Evolutionary conservation across 371 early-diverging fungal genomes (phyloP).

Genomic region (Syncephalastrum monosporum): DNA sequence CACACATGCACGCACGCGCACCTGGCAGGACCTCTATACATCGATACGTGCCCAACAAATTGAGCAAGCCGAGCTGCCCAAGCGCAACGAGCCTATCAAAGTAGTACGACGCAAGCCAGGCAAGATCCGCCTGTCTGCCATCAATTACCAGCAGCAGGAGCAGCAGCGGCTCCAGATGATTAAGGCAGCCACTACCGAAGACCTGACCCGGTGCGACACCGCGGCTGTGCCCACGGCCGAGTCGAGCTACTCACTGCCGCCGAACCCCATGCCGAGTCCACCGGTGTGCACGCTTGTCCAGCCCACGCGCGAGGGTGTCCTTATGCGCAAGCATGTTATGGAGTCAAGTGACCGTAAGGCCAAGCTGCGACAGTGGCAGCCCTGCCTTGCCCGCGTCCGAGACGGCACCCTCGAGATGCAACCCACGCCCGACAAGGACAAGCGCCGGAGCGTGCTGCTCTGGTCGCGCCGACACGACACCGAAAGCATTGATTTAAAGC

Average conservation of each 20-base stretch:
- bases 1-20: too few relatives aligned
- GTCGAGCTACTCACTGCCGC: too few relatives aligned
- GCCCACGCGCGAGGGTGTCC: constrained; percentile 16
- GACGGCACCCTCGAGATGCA: constrained; percentile 29
- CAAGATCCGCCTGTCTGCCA: too few relatives aligned
- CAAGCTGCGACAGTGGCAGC: constrained; percentile 29
- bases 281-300: too few relatives aligned
- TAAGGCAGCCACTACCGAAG: too few relatives aligned
- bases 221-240: too few relatives aligned
- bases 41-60: constrained; percentile 21
- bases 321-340: constrained; percentile 37
- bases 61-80: constrained; percentile 14
- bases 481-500: constrained; percentile 10
- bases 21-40: constrained; percentile 22
- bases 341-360: constrained; percentile 24
- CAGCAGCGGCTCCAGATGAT: too few relatives aligned
- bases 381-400: constrained; percentile 21
- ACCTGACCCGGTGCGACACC: too few relatives aligned
- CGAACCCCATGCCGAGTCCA: too few relatives aligned
- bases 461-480: constrained; percentile 4
- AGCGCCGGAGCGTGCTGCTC: constrained; percentile 1
- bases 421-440: constrained; percentile 11
- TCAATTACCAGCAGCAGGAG: too few relatives aligned
- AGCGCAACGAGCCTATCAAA: constrained; percentile 2
- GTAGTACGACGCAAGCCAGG: not conserved